A percentile compares a stretch with the other conserved stretches of the same genome.
Conservation (phyloP, 75 land plant genomes). For the Cunninghamia lanceolata region DNA sequence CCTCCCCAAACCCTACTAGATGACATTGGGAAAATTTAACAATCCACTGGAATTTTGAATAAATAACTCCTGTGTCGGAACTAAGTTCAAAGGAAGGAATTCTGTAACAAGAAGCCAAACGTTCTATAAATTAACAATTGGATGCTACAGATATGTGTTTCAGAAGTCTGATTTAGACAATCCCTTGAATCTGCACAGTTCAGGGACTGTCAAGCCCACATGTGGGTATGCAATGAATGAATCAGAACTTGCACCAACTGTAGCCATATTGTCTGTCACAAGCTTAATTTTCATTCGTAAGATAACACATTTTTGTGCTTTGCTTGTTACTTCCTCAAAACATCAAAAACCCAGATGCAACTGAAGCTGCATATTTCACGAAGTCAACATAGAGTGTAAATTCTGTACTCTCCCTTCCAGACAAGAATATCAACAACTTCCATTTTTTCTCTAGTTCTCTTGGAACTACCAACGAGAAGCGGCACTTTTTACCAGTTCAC, state of each 20-base stretch:
- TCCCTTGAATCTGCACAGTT: neutral
- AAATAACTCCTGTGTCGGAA: neutral
- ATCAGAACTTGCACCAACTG: neutral
- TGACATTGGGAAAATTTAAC: neutral
- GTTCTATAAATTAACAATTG: neutral
- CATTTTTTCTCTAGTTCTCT: slow-evolving; percentile 1
- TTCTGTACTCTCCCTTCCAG: neutral
- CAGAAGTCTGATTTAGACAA: neutral
- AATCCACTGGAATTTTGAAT: neutral
- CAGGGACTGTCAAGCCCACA: slow-evolving; percentile 2
- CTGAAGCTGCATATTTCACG: neutral
- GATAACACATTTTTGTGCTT: neutral
- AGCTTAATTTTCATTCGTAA: neutral
- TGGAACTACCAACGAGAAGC: neutral
- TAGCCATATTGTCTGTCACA: neutral
- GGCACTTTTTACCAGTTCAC: neutral
- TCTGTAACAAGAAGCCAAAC: neutral
- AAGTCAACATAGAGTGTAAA: neutral
- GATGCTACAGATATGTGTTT: neutral
- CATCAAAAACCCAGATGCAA: neutral
- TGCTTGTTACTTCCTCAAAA: neutral
- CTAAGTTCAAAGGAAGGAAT: neutral
- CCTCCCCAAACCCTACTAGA: neutral
- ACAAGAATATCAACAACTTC: neutral
- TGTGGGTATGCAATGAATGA: neutral